A percentile compares a stretch with the other conserved stretches of the same genome.
These are phyloP conservation scores for Arabidopsis suecica DNA, from an alignment of 345 rosid species.

Conservation along the genomic window DNA sequence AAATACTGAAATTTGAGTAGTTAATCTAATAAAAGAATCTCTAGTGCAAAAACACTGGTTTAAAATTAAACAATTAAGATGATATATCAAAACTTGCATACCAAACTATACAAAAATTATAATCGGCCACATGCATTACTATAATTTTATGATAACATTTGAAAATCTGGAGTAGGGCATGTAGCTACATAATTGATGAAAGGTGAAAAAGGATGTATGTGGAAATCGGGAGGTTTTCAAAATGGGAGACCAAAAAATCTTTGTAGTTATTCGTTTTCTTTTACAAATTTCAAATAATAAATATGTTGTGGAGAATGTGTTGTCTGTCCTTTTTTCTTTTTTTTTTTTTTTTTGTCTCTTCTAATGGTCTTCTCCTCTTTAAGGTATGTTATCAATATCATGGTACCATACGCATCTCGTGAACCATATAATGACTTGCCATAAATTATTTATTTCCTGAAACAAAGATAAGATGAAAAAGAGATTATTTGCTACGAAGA, in stretches of 20 bases:
- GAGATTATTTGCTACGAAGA: slow-evolving; percentile 1
- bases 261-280: slow-evolving; percentile 29
- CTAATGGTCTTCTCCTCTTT: slow-evolving; percentile 39
- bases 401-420: slow-evolving; percentile 49
- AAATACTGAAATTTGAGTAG: neutral
- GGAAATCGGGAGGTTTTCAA: slow-evolving; percentile 35
- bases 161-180: slow-evolving; percentile 22
- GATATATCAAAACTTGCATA: neutral
- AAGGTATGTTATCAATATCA: slow-evolving; percentile 40
- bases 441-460: slow-evolving; percentile 6
- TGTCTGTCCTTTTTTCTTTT: slow-evolving; percentile 33
- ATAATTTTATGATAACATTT: neutral
- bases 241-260: slow-evolving; percentile 45
- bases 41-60: neutral
- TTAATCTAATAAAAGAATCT: neutral
- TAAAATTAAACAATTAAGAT: neutral
- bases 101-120: neutral
- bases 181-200: slow-evolving; percentile 30
- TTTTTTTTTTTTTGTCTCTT: slow-evolving; percentile 43
- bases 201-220: slow-evolving; percentile 19
- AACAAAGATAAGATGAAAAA: slow-evolving; percentile 25
- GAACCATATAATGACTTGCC: slow-evolving; percentile 48
- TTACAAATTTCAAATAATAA: slow-evolving; percentile 2
- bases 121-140: slow-evolving; percentile 3
- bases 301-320: slow-evolving; percentile 38